These are phyloP conservation scores for Boechera stricta DNA, from an alignment of 345 rosid species.

Conservation along the genomic window DNA sequence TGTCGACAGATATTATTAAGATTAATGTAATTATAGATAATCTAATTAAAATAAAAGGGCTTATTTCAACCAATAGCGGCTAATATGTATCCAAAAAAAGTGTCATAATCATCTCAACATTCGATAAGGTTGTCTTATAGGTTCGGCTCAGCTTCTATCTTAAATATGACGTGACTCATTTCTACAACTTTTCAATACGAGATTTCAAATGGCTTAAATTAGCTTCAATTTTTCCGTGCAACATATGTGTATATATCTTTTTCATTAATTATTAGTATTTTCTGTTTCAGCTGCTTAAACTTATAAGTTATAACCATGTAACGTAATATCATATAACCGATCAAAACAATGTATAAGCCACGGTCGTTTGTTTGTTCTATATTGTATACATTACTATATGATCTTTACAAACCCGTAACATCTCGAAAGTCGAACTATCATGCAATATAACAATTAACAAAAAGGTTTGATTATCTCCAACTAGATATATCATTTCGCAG, in stretches of 20 bases:
- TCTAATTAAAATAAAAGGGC: no score
- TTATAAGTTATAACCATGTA: neutral
- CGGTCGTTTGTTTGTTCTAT: no score
- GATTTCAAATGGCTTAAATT: neutral
- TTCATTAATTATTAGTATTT: neutral
- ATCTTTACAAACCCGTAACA: no score
- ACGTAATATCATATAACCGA: neutral
- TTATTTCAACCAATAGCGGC: no score
- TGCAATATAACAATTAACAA: no score
- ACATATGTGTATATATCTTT: neutral
- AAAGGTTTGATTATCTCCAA: no score
- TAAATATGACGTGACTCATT: neutral
- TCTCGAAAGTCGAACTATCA: no score
- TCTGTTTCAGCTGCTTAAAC: neutral
- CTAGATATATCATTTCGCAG: no score
- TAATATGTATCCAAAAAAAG: no score
- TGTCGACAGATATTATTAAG: no score
- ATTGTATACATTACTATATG: no score
- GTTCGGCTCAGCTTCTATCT: neutral
- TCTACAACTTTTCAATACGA: neutral
- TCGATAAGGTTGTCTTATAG: neutral
- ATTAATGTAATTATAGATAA: no score
- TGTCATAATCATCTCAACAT: neutral
- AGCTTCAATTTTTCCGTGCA: neutral
- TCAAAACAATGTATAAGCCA: neutral